Evolutionary conservation across 305 asterid genomes (phyloP), one percentile per base, ranked within the genome.

Genomic region (Rubia tinctorum): DNA sequence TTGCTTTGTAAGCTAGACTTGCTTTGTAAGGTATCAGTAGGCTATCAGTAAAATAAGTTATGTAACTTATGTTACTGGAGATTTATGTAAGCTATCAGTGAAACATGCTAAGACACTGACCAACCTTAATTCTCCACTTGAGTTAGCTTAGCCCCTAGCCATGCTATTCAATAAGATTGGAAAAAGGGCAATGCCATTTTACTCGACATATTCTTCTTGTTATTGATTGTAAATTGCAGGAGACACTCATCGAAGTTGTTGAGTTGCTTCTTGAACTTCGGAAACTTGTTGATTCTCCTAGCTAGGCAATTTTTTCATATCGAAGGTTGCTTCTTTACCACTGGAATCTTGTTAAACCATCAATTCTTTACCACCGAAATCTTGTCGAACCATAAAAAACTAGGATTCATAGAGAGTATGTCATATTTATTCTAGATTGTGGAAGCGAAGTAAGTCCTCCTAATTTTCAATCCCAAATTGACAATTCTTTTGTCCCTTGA

Each of bases 181-280:
- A 34, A 34, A 34, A 34, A 34, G 4, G 39, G 39, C 39, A 34
- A 2, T 0, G 39, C 3, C 5, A 34, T 34, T 34, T 34, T 34
- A 34, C 39, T 34, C 39, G 5, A 34, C 39, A 34, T 34, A 34
- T 34, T 34, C 39, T 34, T 34, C 39, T 89, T 78, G 88, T 84
- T 71, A 83, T 88, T 79, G 98, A 90, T 85, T 79, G 85, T 88
- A 95, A 92, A 85, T 88, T 92, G 86, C 98, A 87, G 88, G 98
- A 92, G 83, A 92, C 95, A 45, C 78, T 92, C 59, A 89, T 75
- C 76, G 88, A 88, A 80, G 91, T 93, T 47, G 96, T 92, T 43
- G 97, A 92, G 85, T 80, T 90, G 72, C 98, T 89, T 84, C 99
- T 97, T 34, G 91, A 85, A 74, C 75, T 92, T 76, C 92, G 96